Evolutionary conservation across 495 filamentous ascomycete genomes (phyloP).

Genomic region (Neurospora cerealis): DNA sequence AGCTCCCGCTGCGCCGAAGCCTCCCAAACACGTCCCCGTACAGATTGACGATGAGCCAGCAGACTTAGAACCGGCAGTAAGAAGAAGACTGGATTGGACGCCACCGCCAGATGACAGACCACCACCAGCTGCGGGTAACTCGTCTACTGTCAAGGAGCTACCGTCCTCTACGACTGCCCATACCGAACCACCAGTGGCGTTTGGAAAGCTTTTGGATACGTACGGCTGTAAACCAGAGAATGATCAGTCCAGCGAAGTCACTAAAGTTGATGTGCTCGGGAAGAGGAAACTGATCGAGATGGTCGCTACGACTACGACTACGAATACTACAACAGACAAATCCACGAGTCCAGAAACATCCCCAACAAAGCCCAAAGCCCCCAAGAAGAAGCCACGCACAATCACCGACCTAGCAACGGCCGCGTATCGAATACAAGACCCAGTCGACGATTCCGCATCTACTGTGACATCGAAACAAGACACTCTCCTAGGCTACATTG

Average conservation of each 20-base stretch:
- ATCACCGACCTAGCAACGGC: constrained; percentile 79
- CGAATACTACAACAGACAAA: not conserved
- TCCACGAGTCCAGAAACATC: constrained; percentile 15
- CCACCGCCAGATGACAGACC: constrained; percentile 34
- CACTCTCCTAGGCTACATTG: constrained; percentile 25
- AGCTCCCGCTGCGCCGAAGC: not conserved
- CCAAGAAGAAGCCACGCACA: constrained; percentile 67
- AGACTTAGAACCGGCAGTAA: constrained; percentile 37
- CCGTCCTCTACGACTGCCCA: constrained; percentile 8
- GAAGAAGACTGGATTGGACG: constrained; percentile 48
- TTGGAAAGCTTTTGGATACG: constrained; percentile 23
- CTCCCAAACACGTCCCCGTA: not conserved
- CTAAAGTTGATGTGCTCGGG: constrained; percentile 19
- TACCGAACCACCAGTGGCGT: constrained; percentile 4
- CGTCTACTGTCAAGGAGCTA: constrained; percentile 20
- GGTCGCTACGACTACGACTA: constrained; percentile 19
- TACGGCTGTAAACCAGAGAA: constrained; percentile 19
- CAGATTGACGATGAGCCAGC: constrained; percentile 13
- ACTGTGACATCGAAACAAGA: constrained; percentile 12
- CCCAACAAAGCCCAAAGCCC: constrained; percentile 42
- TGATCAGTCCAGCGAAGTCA: not conserved
- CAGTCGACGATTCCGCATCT: not conserved
- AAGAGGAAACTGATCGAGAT: constrained; percentile 45
- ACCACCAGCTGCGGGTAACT: constrained; percentile 11
- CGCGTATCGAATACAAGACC: constrained; percentile 46